Percentiles rank a stretch among this genome's conserved stretches.
Evolutionary conservation across 2,329 filamentous ascomycete species (phyloP).

Genomic region (Davidsoniella eucalypti): DNA sequence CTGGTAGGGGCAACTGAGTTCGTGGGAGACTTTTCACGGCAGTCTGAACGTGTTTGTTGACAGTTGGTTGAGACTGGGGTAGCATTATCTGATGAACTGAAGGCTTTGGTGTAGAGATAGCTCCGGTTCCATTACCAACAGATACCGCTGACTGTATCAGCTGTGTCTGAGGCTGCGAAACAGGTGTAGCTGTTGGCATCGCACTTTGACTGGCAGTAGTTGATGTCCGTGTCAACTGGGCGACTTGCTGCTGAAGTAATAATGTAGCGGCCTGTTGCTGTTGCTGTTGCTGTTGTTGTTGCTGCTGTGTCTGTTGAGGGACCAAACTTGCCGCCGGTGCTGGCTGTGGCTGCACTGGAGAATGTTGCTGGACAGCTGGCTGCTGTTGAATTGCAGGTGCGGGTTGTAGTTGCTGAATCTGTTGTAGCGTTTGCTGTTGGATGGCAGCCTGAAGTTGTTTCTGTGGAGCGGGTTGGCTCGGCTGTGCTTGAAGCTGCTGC

Average conservation of each 20-base stretch:
- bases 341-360: not conserved
- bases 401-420: constrained; percentile 13
- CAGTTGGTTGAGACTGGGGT: not conserved
- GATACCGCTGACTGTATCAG: not conserved
- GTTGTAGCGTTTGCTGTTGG: constrained; percentile 14
- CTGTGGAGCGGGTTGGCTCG: constrained; percentile 9
- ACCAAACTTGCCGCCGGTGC: not conserved
- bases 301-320: constrained; percentile 5
- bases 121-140: not conserved
- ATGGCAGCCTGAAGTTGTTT: constrained; percentile 4
- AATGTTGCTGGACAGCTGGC: constrained; percentile 9
- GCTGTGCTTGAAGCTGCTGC: constrained; percentile 11
- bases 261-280: constrained; percentile 8
- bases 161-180: not conserved
- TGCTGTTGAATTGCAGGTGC: constrained; percentile 8
- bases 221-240: constrained; percentile 7
- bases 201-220: not conserved
- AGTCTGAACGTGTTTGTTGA: not conserved
- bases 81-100: constrained; percentile 4
- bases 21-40: not conserved
- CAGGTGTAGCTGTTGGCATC: not conserved
- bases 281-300: constrained; percentile 9
- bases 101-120: not conserved
- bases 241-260: constrained; percentile 9
- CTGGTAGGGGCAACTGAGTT: not conserved